Evolutionary conservation across 108 stramenopile genomes (phyloP), one percentile per base, ranked within the genome.

Genomic region (Cyclostephanos tholiformis): DNA sequence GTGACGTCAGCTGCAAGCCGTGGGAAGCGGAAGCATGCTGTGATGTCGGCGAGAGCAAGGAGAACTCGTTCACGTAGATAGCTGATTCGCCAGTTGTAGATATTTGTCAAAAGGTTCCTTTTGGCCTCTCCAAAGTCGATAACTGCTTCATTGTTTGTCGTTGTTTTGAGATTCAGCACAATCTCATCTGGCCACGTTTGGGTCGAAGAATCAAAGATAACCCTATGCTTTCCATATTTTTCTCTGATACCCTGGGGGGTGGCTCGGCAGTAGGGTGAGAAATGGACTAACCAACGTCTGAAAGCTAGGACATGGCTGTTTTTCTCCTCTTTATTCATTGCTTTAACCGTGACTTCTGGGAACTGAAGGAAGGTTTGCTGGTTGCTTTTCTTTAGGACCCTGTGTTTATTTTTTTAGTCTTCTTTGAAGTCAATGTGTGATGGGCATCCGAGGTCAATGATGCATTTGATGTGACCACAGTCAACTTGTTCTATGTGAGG

Each of bases 241-340:
- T 35, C 41, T 20, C 41, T 41, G 29, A 69, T 59, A 4, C 56
- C 36, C 58, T 59, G 69, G 11, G 39, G 56, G 5, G 51, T n/a
- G n/a, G n/a, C n/a, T n/a, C n/a, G n/a, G n/a, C n/a, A n/a, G n/a
- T n/a, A n/a, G n/a, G n/a, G n/a, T n/a, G n/a, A n/a, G n/a, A n/a
- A n/a, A n/a, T n/a, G n/a, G n/a, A n/a, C n/a, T n/a, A n/a, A n/a
- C n/a, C n/a, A n/a, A n/a, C n/a, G n/a, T n/a, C n/a, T n/a, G n/a
- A n/a, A n/a, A n/a, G n/a, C n/a, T n/a, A n/a, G n/a, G n/a, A n/a
- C n/a, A n/a, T n/a, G n/a, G n/a, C n/a, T n/a, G n/a, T n/a, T n/a
- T n/a, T n/a, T n/a, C 22, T 70, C 69, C 48, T 60, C 57, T n/a
- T 70, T 70, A 16, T 60, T 60, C 69, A 70, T 70, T 44, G 57